These are phyloP conservation scores for Metschnikowia arizonensis DNA, from an alignment of 805 yeast genomes.

Conservation along the genomic window DNA sequence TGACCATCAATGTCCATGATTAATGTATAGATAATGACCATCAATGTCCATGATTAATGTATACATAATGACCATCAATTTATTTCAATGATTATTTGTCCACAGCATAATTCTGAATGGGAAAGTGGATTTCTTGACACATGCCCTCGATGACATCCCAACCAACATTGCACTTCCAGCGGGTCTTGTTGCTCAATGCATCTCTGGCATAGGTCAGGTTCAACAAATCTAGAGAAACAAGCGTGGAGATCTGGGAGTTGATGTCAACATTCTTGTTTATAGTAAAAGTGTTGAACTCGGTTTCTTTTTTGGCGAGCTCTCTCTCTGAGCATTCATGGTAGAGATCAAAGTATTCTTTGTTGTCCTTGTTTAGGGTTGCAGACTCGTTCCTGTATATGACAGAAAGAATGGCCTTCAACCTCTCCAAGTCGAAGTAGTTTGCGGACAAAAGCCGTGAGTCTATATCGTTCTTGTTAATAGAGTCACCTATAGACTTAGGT, in stretches of 20 bases:
- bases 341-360: constrained; percentile 20
- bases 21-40: no score
- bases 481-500: constrained; percentile 21
- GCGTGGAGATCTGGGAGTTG: constrained; percentile 56
- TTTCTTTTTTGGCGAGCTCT: constrained; percentile 28
- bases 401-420: constrained; percentile 73
- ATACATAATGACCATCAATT: no score
- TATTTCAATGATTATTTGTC: constrained; percentile 30
- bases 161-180: constrained; percentile 75
- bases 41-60: no score
- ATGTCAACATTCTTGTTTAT: constrained; percentile 44
- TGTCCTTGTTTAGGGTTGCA: constrained; percentile 24
- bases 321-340: constrained; percentile 33
- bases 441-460: constrained; percentile 68
- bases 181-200: constrained; percentile 59
- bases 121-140: constrained; percentile 62
- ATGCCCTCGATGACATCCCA: constrained; percentile 61
- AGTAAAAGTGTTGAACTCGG: constrained; percentile 34
- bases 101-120: constrained; percentile 56
- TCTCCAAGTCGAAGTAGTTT: constrained; percentile 68
- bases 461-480: constrained; percentile 39
- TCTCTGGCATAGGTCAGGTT: constrained; percentile 45
- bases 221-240: constrained; percentile 50
- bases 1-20: no score
- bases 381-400: constrained; percentile 54